These are phyloP conservation scores for Atalantia buxifolia DNA, from an alignment of 345 rosid species.

Conservation along the genomic window DNA sequence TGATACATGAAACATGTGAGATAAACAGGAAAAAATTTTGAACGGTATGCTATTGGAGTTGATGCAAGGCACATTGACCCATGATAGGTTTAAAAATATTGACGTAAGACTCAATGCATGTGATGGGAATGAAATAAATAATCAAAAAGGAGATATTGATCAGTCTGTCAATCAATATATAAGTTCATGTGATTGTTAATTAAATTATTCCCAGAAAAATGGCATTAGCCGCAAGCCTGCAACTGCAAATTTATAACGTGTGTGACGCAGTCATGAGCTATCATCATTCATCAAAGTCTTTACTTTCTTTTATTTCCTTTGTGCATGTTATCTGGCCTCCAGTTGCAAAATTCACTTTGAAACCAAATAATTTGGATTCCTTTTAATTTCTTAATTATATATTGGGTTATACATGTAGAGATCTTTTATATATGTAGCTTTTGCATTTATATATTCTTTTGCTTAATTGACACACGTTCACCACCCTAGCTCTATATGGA, in stretches of 20 bases:
- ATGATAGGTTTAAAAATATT: neutral
- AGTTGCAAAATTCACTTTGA: too few species aligned
- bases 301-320: neutral
- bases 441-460: neutral
- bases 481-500: neutral
- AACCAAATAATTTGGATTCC: neutral
- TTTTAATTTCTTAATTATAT: neutral
- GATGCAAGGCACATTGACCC: too few species aligned
- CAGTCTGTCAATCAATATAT: neutral
- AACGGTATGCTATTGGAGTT: too few species aligned
- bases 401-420: neutral
- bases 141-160: neutral
- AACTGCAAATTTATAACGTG: neutral
- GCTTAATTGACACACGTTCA: neutral
- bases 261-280: neutral
- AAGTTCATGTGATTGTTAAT: constrained; percentile 12
- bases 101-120: neutral
- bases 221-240: neutral
- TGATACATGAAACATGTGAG: too few species aligned
- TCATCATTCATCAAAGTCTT: neutral
- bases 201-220: constrained; percentile 10
- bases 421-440: too few species aligned
- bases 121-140: neutral
- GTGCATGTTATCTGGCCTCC: neutral
- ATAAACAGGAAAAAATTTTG: too few species aligned